Evolutionary conservation across 192 early-diverging fungal species (phyloP).

Genomic region (Podila verticillata): DNA sequence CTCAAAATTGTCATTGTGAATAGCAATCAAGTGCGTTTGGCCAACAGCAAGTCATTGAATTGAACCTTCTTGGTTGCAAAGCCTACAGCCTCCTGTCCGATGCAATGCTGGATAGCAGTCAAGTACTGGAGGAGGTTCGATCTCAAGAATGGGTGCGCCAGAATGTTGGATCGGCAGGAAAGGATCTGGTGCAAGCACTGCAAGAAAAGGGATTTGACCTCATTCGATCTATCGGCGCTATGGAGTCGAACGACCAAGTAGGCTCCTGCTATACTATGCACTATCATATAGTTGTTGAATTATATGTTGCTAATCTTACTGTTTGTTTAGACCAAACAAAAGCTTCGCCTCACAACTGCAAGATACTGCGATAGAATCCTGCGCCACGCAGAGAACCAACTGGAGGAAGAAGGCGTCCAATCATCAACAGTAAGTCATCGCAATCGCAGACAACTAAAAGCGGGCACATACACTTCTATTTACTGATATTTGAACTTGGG

Average conservation of each 20-base stretch:
- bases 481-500: neutral
- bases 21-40: neutral
- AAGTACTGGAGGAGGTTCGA: slow-evolving; percentile 1
- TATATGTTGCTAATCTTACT: neutral
- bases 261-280: neutral
- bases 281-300: neutral
- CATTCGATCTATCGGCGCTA: neutral
- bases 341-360: slow-evolving; percentile 50
- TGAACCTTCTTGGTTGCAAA: slow-evolving; percentile 36
- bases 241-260: neutral
- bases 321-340: slow-evolving; percentile 25
- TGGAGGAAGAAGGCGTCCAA: neutral
- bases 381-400: slow-evolving; percentile 35
- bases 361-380: slow-evolving; percentile 65
- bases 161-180: slow-evolving; percentile 7
- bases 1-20: too few relatives aligned
- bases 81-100: slow-evolving; percentile 28
- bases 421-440: slow-evolving; percentile 4
- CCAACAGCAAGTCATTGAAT: slow-evolving; percentile 1
- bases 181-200: slow-evolving; percentile 10
- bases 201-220: slow-evolving; percentile 33
- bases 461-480: neutral
- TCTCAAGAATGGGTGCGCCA: slow-evolving; percentile 7
- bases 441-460: neutral
- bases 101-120: slow-evolving; percentile 6